These are phyloP conservation scores for Xerocomus spinulosus DNA, from an alignment of 768 basidiomycete species.

Conservation along the genomic window DNA sequence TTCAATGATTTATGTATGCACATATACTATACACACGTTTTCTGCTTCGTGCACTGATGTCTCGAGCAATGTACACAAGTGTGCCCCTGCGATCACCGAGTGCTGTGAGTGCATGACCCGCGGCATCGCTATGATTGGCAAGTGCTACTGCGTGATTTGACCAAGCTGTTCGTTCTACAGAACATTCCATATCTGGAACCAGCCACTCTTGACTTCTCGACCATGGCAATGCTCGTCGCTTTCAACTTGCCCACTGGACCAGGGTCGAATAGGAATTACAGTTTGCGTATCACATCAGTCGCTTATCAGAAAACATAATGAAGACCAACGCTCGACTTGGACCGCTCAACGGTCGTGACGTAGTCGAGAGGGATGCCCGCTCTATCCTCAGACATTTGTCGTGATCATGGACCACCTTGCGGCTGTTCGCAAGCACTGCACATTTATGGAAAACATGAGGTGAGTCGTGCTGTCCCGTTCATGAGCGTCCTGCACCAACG, in stretches of 20 bases:
- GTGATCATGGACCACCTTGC: slow-evolving; percentile 31
- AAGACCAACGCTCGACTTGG: slow-evolving; percentile 3
- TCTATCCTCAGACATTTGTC: slow-evolving; percentile 27
- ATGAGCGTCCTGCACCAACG: slow-evolving; percentile 31
- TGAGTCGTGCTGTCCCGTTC: slow-evolving; percentile 31
- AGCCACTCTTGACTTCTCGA: slow-evolving; percentile 1
- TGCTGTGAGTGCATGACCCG: slow-evolving; percentile 9
- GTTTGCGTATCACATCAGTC: slow-evolving; percentile 6
- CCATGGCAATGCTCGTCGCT: slow-evolving; percentile 20
- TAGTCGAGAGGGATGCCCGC: slow-evolving; percentile 20
- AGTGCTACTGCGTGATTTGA: slow-evolving; percentile 12
- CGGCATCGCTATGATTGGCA: slow-evolving; percentile 16
- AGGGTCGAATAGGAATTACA: slow-evolving; percentile 9
- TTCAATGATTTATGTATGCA: slow-evolving; percentile 30
- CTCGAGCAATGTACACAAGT: slow-evolving; percentile 12
- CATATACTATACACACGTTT: slow-evolving; percentile 15
- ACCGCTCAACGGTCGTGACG: slow-evolving; percentile 21
- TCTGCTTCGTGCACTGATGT: slow-evolving; percentile 7
- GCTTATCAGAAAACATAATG: slow-evolving; percentile 12
- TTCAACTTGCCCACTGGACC: no score
- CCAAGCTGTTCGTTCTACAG: slow-evolving; percentile 20
- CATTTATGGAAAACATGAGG: slow-evolving; percentile 36
- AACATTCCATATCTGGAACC: slow-evolving; percentile 26
- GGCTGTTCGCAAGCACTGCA: slow-evolving; percentile 30
- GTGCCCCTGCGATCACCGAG: slow-evolving; percentile 10